Base-by-base conservation (phyloP, 106 monocot genomes). In the Apostasia shenzhenica region DNA sequence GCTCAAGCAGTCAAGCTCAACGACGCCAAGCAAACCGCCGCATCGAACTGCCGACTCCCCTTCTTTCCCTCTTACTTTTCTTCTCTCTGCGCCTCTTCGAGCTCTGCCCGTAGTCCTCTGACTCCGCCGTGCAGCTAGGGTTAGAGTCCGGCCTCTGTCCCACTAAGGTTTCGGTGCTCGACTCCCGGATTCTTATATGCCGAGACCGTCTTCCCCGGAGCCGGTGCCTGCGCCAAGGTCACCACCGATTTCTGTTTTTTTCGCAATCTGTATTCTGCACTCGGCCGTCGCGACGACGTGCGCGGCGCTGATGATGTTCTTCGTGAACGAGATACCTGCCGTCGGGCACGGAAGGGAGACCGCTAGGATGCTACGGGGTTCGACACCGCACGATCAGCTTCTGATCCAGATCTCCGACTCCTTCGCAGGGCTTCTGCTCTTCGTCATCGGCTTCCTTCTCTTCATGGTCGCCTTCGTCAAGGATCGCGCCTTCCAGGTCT, bases 381-480 rank as follows among this genome's bases (percentile, higher is more conserved):
- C 94, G 10, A 90, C 94, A 39, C 90, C 94, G n/a, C 94, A 87
- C 73, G 94, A 94, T 66, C 89, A 87, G 74, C 64, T 94, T 11
- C 82, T 90, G 40, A 80, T 94, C 82, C 86, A 87, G 73, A 90
- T 73, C 55, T 90, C 90, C 52, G 90, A 94, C 48, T 90, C 94
- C 59, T 94, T 94, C 78, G 89, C 94, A 6, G 94, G 94, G n/a
- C 76, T 94, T 43, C 78, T 94, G 41, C 76, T 94, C 38, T 82
- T 94, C 65, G 80, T 71, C 40, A 77, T 94, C 52, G 94, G 94
- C n/a, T 70, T 81, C 66, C 76, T 94, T 39, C 84, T 94, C 72
- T 94, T 94, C 94, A 94, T 94, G 94, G 94, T 94, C 8, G 70
- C 86, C 56, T 94, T 94, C 72, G 94, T 94, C 56, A 72, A 57